A percentile compares a stretch with the other conserved stretches of the same genome.
These are phyloP conservation scores for Phylloporus sp. DNA, from an alignment of 768 basidiomycete species.

Conservation along the genomic window DNA sequence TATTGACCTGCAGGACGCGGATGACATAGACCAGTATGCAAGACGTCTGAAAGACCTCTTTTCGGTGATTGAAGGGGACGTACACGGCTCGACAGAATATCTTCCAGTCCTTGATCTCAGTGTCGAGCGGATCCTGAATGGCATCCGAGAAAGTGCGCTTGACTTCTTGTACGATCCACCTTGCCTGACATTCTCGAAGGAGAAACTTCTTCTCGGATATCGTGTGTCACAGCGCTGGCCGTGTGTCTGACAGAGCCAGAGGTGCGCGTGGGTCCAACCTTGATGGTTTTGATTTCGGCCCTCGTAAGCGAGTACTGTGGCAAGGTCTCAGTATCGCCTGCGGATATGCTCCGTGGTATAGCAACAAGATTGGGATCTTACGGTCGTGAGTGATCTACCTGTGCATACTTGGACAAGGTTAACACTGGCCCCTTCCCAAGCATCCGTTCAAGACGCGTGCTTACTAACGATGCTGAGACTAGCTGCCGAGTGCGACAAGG, in stretches of 20 bases:
- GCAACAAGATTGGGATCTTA: conserved; percentile 36
- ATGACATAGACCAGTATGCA: conserved; percentile 59
- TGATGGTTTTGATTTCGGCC: conserved; percentile 65
- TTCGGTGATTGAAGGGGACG: conserved; percentile 34
- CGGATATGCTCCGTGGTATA: conserved; percentile 44
- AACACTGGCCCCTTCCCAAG: conserved; percentile 35
- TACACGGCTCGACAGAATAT: conserved; percentile 24
- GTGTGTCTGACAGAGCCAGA: conserved; percentile 39
- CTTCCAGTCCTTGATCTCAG: conserved; percentile 48
- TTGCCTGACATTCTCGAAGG: conserved; percentile 31
- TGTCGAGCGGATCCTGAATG: conserved; percentile 51
- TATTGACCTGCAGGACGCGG: conserved; percentile 38
- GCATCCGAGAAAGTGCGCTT: conserved; percentile 46
- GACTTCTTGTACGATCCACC: background rate
- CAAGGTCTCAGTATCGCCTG: conserved; percentile 45
- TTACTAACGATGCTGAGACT: conserved; percentile 69
- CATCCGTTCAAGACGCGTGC: conserved; percentile 67
- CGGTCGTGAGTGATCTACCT: conserved; percentile 37
- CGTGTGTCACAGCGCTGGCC: conserved; percentile 42
- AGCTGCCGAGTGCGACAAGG: conserved; percentile 50
- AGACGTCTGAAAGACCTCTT: conserved; percentile 41
- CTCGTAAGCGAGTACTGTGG: conserved; percentile 59
- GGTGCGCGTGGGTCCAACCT: conserved; percentile 45
- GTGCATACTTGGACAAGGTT: conserved; percentile 9
- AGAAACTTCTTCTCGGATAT: conserved; percentile 36